Evolutionary conservation across 75 land plant genomes (phyloP).

Genomic region (Pinus albicaulis): DNA sequence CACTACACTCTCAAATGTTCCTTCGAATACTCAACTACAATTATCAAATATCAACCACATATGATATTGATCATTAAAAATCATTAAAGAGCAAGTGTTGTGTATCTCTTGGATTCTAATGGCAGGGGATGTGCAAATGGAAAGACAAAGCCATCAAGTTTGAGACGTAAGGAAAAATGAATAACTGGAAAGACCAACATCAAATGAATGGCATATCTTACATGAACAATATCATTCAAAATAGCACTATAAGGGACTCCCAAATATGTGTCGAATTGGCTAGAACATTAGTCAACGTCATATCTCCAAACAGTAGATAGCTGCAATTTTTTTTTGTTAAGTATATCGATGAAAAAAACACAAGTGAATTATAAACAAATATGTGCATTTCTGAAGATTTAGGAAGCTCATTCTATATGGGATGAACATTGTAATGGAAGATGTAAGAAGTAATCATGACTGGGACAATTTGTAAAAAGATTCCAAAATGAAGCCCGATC

Average conservation of each 20-base stretch:
- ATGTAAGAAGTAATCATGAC: conserved; percentile 91
- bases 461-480: conserved; percentile 79
- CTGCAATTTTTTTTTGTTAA: conserved; percentile 79
- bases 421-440: conserved; percentile 91
- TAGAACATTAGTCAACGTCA: conserved; percentile 75
- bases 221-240: conserved; percentile 61
- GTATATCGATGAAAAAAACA: conserved; percentile 65
- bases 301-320: conserved; percentile 83
- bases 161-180: conserved; percentile 75
- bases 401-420: conserved; percentile 86
- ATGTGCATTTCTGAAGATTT: conserved; percentile 46
- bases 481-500: conserved; percentile 72
- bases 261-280: conserved; percentile 87
- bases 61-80: too few relatives aligned
- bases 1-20: too few relatives aligned
- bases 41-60: too few relatives aligned
- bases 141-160: conserved; percentile 73
- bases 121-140: conserved; percentile 53
- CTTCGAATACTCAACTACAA: too few relatives aligned
- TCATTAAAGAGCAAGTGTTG: too few relatives aligned
- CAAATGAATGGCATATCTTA: conserved; percentile 75
- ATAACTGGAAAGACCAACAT: conserved; percentile 85
- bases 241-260: conserved; percentile 75
- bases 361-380: conserved; percentile 60
- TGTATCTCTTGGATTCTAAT: conserved; percentile 49